A percentile compares a stretch with the other conserved stretches of the same genome.
Conservation (phyloP, 306 rosid genomes). For the Fragaria vesca region DNA sequence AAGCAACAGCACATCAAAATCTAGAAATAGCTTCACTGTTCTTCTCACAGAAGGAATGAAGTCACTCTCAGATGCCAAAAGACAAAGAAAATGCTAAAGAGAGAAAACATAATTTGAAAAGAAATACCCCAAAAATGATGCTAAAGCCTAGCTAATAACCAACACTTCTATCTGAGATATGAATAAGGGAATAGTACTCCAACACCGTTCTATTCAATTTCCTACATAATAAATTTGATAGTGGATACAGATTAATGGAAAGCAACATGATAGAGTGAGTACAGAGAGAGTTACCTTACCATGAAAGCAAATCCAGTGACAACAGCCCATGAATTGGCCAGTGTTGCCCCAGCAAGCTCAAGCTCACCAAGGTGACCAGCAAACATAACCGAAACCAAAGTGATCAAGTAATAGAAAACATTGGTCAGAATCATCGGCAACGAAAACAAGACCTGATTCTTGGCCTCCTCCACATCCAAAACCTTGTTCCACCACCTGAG, state of each 20-base stretch:
- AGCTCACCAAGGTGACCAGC: conserved; percentile 85
- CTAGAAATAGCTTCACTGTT: not conserved
- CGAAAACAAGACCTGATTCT: conserved; percentile 52
- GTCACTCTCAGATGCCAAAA: not conserved
- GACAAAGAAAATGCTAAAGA: not conserved
- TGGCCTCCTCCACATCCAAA: conserved; percentile 61
- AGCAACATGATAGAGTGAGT: not conserved
- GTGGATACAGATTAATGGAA: not conserved
- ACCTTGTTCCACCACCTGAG: conserved; percentile 51
- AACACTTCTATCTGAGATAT: not conserved
- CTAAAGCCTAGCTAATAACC: not conserved
- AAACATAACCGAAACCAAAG: conserved; percentile 77
- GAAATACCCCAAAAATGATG: not conserved
- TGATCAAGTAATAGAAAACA: conserved; percentile 48
- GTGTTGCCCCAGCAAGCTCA: conserved; percentile 79
- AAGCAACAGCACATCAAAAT: not conserved
- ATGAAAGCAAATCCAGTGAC: conserved; percentile 67
- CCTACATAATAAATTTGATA: not conserved
- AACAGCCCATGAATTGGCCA: conserved; percentile 77
- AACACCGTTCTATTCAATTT: not conserved
- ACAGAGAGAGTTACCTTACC: conserved; percentile 46
- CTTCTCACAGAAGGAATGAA: not conserved
- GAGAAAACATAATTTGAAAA: not conserved
- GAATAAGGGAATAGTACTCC: not conserved
- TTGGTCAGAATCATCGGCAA: conserved; percentile 78